phyloP scores from a whole-genome alignment of 2,329 filamentous ascomycete genomes.

The Aspergillus calidoustus region DNA sequence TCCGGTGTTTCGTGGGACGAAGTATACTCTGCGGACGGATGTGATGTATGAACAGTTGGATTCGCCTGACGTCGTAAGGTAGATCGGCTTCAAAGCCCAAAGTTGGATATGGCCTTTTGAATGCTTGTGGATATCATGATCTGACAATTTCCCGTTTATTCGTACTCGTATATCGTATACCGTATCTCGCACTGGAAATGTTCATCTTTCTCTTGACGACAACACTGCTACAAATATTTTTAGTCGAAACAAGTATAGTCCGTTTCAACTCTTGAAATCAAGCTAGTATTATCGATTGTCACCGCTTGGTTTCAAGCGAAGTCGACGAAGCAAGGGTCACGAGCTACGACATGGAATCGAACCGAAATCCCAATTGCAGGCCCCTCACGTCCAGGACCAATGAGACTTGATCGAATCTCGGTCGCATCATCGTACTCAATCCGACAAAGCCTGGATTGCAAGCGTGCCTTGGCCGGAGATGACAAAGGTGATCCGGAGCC shows the following conservation, averaged over 20 bases:
- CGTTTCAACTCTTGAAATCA: too few species aligned
- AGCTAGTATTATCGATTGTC: too few species aligned
- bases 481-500: background rate
- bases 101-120: background rate
- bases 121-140: background rate
- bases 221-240: background rate
- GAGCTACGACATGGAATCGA: too few species aligned
- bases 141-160: too few species aligned
- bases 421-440: background rate
- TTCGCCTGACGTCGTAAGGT: background rate
- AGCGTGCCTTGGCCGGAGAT: background rate
- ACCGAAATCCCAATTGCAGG: background rate
- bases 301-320: too few species aligned
- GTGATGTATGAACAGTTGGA: conserved; percentile 52
- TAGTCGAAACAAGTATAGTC: background rate
- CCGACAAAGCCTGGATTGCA: background rate
- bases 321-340: too few species aligned
- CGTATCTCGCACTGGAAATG: background rate
- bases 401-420: background rate
- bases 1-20: conserved; percentile 57
- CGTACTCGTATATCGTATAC: background rate
- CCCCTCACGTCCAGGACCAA: background rate
- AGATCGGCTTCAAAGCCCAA: background rate
- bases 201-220: background rate
- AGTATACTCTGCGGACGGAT: conserved; percentile 62